Evolutionary conservation across 768 basidiomycete genomes (phyloP), one percentile per base, ranked within the genome.

Genomic region (Kwoniella dejecticola): DNA sequence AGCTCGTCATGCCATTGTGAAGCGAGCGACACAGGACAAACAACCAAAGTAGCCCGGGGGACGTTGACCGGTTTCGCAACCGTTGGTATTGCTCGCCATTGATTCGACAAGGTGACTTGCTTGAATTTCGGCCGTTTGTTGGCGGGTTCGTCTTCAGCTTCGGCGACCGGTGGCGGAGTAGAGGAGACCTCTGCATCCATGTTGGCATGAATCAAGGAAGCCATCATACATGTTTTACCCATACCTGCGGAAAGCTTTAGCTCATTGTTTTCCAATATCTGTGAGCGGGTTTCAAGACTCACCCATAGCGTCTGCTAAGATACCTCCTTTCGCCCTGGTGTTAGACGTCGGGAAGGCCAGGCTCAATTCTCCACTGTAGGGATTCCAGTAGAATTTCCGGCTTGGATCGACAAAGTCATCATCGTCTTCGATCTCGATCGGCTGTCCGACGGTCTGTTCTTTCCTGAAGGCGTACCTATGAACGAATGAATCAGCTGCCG

Each of bases 1-100:
- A 98, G 81, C 74, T 98, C 95, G 42, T 89, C 87, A n/a, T 85
- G 83, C 95, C 95, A 98, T 76, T 98, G 95, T n/a, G 84, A 80
- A 3, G 97, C 82, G 33, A 98, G 81, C 10, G 91, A 92, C 4
- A 94, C 90, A 1, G 95, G 95, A 13, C 91, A 91, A 27, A 98
- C 89, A 46, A 98, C 88, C 5, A 98, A 81, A 3, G 94, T 97
- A 0, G 89, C 89, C 19, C 73, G 63, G 82, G 86, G 27, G 87
- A 75, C 73, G 82, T 86, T 26, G 88, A 75, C 74, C 78, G 78
- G 60, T 83, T 87, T 48, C 74, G 68, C 23, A 72, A 72, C 60
- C 0, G 66, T 76, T 3, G 63, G 70, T 13, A 70, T 23, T 60
- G 77, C 27, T 64, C 70, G 68, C 72, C 71, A 76, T 60, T 78